phyloP scores from a whole-genome alignment of 257 asterid genomes.

The Solanum okadae region DNA sequence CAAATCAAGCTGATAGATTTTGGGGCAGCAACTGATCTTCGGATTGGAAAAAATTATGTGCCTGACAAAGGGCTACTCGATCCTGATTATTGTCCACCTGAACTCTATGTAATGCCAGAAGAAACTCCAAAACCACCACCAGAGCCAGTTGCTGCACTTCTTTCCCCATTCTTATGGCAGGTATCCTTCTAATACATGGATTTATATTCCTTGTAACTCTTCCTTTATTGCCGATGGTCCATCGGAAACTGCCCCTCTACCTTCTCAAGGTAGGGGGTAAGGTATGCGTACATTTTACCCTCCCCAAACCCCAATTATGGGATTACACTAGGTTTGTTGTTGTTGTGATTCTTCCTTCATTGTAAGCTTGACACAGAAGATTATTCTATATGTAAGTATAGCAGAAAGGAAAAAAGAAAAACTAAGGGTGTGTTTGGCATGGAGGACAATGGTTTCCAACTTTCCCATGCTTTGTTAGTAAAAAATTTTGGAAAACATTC shows the following conservation, averaged over 20 bases:
- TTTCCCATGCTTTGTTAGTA: not conserved
- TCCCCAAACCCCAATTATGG: not conserved
- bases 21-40: constrained; percentile 96
- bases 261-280: not conserved
- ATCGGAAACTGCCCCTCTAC: not conserved
- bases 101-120: constrained; percentile 91
- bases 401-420: not conserved
- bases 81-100: constrained; percentile 97
- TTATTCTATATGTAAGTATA: not conserved
- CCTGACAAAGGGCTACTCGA: constrained; percentile 80
- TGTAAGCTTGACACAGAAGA: not conserved
- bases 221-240: not conserved
- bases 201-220: not conserved
- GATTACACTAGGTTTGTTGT: not conserved
- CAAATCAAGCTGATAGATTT: constrained; percentile 84
- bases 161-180: constrained; percentile 94
- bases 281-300: not conserved
- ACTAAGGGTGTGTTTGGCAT: not conserved
- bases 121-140: constrained; percentile 98
- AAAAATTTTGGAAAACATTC: not conserved
- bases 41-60: constrained; percentile 85
- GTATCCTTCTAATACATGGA: constrained; percentile 12
- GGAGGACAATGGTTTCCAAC: not conserved
- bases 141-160: constrained; percentile 85
- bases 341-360: not conserved